Base-by-base conservation (phyloP, 345 rosid species). In the Euphorbia peplus region DNA sequence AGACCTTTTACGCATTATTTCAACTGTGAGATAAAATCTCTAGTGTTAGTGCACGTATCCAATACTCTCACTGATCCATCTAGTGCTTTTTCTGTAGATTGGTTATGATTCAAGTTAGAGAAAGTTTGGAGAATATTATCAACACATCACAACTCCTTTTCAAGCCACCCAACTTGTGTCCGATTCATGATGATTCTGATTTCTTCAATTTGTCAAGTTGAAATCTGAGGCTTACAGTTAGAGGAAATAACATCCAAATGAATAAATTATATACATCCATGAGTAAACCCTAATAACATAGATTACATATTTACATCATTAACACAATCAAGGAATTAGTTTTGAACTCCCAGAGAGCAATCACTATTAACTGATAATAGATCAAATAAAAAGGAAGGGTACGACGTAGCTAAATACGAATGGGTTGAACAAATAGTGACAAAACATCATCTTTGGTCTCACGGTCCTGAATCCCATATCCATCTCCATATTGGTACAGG, bases 141-240 rank as follows among this genome's bases (percentile, higher is more conserved):
- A 22, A 32, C 8, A 30, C 47, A 32, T 1, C 19, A 52, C 48
- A 66, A 46, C 5, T 30, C 19, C n/a, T n/a, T 8, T 66, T 66
- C 3, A 66, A 48, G 30, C 60, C 46, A 21, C 18, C 19, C 30
- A 66, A 30, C 12, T 66, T 66, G 11, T 19, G 48, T 29, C 26
- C 58, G 2, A 66, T 21, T 22, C 60, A 52, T 37, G 5, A 11
- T 8, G 68, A 30, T 15, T 76, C 64, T n/a, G 63, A 72, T 28
- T 65, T 48, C 60, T 64, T 77, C 53, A 81, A 70, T 66, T 50
- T 67, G 59, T 57, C 8, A 22, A 83, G 53, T 59, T 79, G 75
- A 37, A 70, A 65, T 63, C 72, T 72, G 21, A 81, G 66, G 56
- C 66, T 58, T 63, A n/a, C 64, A 64, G 73, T 53, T 4, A 76